Percentiles rank a stretch among this genome's conserved stretches.
These are phyloP conservation scores for Rhodotorula sp. DNA, from an alignment of 1,284 basidiomycete genomes.

Conservation along the genomic window DNA sequence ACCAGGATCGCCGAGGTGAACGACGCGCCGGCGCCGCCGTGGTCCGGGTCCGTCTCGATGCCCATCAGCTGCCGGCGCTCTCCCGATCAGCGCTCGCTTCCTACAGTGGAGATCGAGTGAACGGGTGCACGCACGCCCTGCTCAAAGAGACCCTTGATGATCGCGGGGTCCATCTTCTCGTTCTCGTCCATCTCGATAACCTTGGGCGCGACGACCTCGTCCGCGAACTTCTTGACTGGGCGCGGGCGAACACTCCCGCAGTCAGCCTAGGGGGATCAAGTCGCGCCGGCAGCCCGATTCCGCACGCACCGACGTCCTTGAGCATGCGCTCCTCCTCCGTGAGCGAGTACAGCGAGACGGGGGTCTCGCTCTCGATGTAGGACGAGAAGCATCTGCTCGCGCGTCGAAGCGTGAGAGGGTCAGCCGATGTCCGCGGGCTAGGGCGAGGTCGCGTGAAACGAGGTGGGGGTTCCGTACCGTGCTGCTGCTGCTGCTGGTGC, in stretches of 20 bases:
- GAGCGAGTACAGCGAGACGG: slow-evolving; percentile 62
- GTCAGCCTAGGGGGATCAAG: too few species aligned
- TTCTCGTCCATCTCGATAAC: slow-evolving; percentile 98
- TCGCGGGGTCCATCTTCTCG: slow-evolving; percentile 84
- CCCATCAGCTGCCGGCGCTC: slow-evolving; percentile 76
- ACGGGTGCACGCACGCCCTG: slow-evolving; percentile 69
- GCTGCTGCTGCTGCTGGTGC: neutral
- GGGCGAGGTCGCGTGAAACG: neutral
- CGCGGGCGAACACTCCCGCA: too few species aligned
- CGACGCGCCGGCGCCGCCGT: slow-evolving; percentile 82
- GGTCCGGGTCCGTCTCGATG: slow-evolving; percentile 82
- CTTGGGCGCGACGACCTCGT: slow-evolving; percentile 82
- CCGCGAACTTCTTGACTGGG: slow-evolving; percentile 78
- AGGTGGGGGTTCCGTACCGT: neutral
- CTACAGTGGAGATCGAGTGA: slow-evolving; percentile 46
- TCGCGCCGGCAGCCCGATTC: neutral
- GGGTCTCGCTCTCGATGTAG: slow-evolving; percentile 18
- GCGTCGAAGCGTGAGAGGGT: neutral
- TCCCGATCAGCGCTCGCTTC: neutral
- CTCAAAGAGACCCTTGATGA: slow-evolving; percentile 90
- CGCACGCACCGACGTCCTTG: slow-evolving; percentile 69
- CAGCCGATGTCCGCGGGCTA: neutral
- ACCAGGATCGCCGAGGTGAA: slow-evolving; percentile 95
- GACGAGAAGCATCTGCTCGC: slow-evolving; percentile 15
- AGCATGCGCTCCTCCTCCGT: slow-evolving; percentile 91